Evolutionary conservation across 192 early-diverging fungal species (phyloP).

Genomic region (Backusella tarrabulga): DNA sequence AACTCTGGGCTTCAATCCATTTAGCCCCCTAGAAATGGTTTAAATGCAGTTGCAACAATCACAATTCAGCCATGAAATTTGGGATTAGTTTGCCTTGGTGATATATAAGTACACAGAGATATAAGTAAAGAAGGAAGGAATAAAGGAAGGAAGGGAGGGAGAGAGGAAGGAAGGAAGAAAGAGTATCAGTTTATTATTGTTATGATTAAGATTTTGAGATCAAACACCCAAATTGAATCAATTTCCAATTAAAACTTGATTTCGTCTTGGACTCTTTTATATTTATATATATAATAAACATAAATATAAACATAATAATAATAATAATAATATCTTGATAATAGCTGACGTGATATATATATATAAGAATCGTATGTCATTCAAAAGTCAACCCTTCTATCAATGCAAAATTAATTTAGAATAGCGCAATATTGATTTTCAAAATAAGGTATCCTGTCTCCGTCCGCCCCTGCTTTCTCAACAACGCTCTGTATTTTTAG

Average conservation of each 20-base stretch:
- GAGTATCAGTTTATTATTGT: background rate
- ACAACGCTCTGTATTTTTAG: conserved; percentile 9
- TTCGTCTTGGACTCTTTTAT: background rate
- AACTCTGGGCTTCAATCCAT: background rate
- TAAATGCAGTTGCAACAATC: background rate
- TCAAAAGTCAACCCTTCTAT: conserved; percentile 3
- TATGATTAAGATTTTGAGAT: background rate
- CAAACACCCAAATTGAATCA: background rate
- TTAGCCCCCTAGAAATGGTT: background rate
- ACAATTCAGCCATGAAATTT: background rate
- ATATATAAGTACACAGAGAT: background rate
- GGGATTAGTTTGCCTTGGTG: background rate
- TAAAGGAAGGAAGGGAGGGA: background rate
- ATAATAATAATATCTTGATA: background rate
- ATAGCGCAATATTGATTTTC: conserved; percentile 4
- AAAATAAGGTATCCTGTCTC: conserved; percentile 7
- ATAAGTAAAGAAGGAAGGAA: background rate
- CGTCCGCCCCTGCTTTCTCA: conserved; percentile 6
- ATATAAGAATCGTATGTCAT: background rate
- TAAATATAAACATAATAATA: too few species aligned
- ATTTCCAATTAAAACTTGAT: background rate
- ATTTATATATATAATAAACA: too few species aligned
- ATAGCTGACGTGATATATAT: background rate
- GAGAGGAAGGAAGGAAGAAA: background rate
- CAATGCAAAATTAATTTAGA: conserved; percentile 9